Base-by-base conservation (phyloP, 768 basidiomycete species). In the Kwoniella heveanensis region DNA sequence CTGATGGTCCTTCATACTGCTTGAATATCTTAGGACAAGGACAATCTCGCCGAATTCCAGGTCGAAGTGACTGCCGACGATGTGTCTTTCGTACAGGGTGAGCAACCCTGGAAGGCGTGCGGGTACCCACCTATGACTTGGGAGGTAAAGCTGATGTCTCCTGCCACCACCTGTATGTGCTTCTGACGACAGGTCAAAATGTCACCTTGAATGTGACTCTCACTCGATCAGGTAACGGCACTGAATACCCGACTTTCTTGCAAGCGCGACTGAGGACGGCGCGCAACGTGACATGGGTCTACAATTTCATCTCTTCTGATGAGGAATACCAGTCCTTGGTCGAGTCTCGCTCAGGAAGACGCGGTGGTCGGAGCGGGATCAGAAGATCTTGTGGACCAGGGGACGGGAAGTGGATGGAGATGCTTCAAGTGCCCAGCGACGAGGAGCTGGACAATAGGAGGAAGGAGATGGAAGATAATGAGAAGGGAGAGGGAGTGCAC, bases 181-280 rank as follows among this genome's bases (percentile, higher is more conserved):
- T 13, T 36, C n/a, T n/a, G 7, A 32, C 32, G 6, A 9, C 39
- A 71, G 67, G 69, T 44, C 46, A 60, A 39, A 67, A 68, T 25
- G 24, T 63, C 47, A 61, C 64, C 5, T 37, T 71, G 12, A 50
- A 71, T 29, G 26, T 68, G n/a, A 55, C 37, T 7, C 44, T 71
- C 29, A 63, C 60, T 6, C 54, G 67, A 8, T 24, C 49, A 0
- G 70, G 70, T 12, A 71, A 68, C 52, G 70, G 70, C 4, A 50
- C 46, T 5, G 67, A 71, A 54, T 62, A 65, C 39, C 70, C 70
- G 10, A 24, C 67, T 0, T 57, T 47, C 58, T 27, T 71, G 13
- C 30, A 67, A 17, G 49, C 68, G 0, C 1, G n/a, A 10, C 51
- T 24, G 9, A 24, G 3, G n/a, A 62, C 29, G 22, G n/a, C 21